These are phyloP conservation scores for Colletotrichum gigasporum DNA, from an alignment of 2,329 filamentous ascomycete species.

Conservation along the genomic window DNA sequence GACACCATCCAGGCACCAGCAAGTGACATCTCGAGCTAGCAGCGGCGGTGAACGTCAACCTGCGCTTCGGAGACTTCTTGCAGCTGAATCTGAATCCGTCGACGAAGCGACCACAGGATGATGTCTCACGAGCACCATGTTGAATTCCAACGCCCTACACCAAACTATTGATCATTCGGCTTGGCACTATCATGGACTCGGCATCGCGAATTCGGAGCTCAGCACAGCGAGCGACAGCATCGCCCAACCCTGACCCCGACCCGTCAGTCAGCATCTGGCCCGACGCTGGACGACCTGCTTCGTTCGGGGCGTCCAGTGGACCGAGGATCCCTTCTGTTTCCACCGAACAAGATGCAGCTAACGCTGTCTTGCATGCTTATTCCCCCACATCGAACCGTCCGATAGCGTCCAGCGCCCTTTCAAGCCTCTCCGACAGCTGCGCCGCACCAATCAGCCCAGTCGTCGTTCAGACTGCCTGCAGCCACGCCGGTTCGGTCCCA, in stretches of 20 bases:
- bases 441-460: not conserved
- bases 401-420: not conserved
- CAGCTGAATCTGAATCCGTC: not conserved
- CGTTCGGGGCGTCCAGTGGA: not conserved
- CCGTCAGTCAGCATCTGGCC: too few relatives aligned
- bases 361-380: conserved; percentile 26
- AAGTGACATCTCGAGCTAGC: not conserved
- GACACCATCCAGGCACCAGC: conserved; percentile 8
- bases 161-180: too few relatives aligned
- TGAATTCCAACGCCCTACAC: too few relatives aligned
- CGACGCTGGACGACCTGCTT: conserved; percentile 25
- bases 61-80: not conserved
- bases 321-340: conserved; percentile 11
- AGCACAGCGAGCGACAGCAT: too few relatives aligned
- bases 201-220: too few relatives aligned
- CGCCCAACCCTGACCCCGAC: too few relatives aligned
- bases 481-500: not conserved
- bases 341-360: conserved; percentile 24
- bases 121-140: too few relatives aligned
- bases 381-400: conserved; percentile 20
- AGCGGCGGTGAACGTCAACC: not conserved
- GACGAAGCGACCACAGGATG: too few relatives aligned
- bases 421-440: not conserved
- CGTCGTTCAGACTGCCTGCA: not conserved
- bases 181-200: too few relatives aligned